Conservation (phyloP, 2,329 filamentous ascomycete species). For the Blastomyces emzantsi region DNA sequence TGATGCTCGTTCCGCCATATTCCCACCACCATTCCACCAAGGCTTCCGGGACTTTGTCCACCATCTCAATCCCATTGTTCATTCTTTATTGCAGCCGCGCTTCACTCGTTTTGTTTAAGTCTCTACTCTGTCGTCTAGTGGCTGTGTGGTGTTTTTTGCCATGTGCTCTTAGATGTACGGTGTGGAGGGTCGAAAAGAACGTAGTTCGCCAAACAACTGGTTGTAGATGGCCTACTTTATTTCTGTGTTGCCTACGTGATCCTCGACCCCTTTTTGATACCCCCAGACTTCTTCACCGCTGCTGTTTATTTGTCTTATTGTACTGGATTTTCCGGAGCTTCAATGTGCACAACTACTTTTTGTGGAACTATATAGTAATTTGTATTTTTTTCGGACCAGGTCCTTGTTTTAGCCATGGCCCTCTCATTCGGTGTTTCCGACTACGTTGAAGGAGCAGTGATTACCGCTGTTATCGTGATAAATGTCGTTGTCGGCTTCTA, state of each 20-base stretch:
- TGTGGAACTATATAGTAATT: constrained; percentile 13
- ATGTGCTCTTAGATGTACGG: neutral
- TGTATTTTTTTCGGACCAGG: constrained; percentile 36
- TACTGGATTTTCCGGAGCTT: neutral
- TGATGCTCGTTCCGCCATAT: neutral
- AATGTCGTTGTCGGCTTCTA: constrained; percentile 52
- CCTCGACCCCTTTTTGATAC: neutral
- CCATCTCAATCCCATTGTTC: neutral
- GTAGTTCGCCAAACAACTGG: constrained; percentile 4
- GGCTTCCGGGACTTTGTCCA: neutral
- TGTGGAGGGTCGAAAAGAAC: neutral
- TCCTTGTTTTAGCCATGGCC: constrained; percentile 66
- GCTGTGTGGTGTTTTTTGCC: constrained; percentile 3
- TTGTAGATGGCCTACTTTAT: neutral
- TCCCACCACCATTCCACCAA: neutral
- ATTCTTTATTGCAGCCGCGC: neutral
- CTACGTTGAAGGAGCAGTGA: constrained; percentile 51
- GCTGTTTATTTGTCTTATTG: neutral
- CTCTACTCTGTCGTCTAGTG: neutral
- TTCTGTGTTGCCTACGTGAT: neutral
- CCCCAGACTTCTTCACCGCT: neutral
- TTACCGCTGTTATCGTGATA: constrained; percentile 49
- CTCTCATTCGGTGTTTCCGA: constrained; percentile 48
- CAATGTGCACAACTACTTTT: neutral
- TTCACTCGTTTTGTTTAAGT: neutral